These are phyloP conservation scores for Trypanosoma scelopori DNA, from an alignment of 208 protist species.

Conservation along the genomic window DNA sequence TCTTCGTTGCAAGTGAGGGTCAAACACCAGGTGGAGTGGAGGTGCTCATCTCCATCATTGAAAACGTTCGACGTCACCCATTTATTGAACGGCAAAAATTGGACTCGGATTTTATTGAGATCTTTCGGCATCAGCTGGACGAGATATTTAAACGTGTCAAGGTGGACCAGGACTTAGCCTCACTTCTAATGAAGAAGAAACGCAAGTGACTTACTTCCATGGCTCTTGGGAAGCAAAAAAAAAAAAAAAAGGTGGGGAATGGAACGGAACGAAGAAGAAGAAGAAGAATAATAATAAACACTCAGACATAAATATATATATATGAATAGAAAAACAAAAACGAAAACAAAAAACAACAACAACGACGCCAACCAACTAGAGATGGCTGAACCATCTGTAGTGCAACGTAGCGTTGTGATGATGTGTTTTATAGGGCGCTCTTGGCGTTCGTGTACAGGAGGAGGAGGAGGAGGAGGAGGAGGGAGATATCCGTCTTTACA, in stretches of 20 bases:
- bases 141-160: slow-evolving; percentile 61
- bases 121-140: slow-evolving; percentile 63
- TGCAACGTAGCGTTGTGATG: no score
- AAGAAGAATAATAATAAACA: neutral
- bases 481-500: no score
- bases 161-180: slow-evolving; percentile 74
- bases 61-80: slow-evolving; percentile 59
- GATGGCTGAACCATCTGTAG: no score
- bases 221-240: neutral
- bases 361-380: no score
- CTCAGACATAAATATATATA: no score
- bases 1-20: slow-evolving; percentile 62
- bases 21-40: slow-evolving; percentile 75
- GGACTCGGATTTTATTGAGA: slow-evolving; percentile 45
- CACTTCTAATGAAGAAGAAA: slow-evolving; percentile 37
- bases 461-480: no score
- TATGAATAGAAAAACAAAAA: slow-evolving; percentile 11
- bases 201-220: slow-evolving; percentile 7
- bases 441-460: no score
- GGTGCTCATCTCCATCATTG: slow-evolving; percentile 63
- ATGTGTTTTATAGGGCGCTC: no score
- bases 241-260: slow-evolving; percentile 4
- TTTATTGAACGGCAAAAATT: slow-evolving; percentile 70
- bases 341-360: slow-evolving; percentile 1
- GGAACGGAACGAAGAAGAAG: neutral